Evolutionary conservation across 352 stramenopile species (phyloP), one percentile per base, ranked within the genome.

Genomic region (Pythium insidiosum): DNA sequence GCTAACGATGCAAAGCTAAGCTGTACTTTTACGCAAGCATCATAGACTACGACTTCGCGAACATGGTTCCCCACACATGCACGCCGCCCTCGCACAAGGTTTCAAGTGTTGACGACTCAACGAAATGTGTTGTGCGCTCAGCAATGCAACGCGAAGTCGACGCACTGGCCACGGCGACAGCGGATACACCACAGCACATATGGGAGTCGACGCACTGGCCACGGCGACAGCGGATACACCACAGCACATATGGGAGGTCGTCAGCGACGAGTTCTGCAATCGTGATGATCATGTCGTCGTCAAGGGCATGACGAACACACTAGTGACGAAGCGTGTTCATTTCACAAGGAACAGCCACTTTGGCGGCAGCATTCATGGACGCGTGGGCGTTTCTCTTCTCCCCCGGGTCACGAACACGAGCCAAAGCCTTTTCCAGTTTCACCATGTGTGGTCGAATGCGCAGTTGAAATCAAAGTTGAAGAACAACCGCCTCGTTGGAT

Each of bases 381-480:
- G 38, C 5, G 50, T 52, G 11, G 50, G 55, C 18, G 38, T 55
- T n/a, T 35, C 12, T 0, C 55, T 45, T n/a, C 22, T 63, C 0
- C 50, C 40, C 1, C 18, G 3, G 3, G 42, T 48, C 1, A 40
- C 26, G 33, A 16, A 40, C n/a, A 53, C 40, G 0, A 47, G 40
- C 21, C 23, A 47, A 5, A 50, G 29, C 9, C 57, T 65, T 34
- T 57, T 65, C 39, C 45, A 51, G 38, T 58, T 65, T 30, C 41
- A 61, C 24, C 47, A 50, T 35, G 53, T 55, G 11, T 60, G 46
- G 25, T 25, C 48, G 37, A 28, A 44, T n/a, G n/a, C n/a, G n/a
- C n/a, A n/a, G n/a, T n/a, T n/a, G n/a, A n/a, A n/a, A n/a, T n/a
- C n/a, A n/a, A n/a, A n/a, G n/a, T n/a, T n/a, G n/a, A n/a, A n/a